Conservation (phyloP, 176 grass and related monocot species). For the Areca catechu region DNA sequence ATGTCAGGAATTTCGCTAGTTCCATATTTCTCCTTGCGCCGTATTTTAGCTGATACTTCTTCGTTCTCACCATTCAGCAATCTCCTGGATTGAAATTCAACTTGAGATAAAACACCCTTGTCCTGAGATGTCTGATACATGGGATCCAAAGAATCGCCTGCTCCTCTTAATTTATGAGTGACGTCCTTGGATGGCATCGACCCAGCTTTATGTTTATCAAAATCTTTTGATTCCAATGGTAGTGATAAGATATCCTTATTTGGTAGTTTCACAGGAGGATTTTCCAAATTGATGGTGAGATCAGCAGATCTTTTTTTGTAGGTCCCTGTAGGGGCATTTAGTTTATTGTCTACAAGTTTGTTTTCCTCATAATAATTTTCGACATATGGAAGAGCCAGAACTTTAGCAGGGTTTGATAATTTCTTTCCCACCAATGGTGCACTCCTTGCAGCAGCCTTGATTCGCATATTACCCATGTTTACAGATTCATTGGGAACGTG, state of each 20-base stretch:
- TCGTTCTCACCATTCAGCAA: slow-evolving; percentile 38
- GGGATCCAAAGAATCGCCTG: slow-evolving; percentile 39
- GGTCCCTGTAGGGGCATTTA: slow-evolving; percentile 19
- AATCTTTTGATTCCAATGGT: slow-evolving; percentile 44
- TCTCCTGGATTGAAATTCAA: slow-evolving; percentile 62
- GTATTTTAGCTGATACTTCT: slow-evolving; percentile 34
- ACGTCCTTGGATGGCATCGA: slow-evolving; percentile 21
- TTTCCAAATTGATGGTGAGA: slow-evolving; percentile 28
- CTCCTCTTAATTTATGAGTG: slow-evolving; percentile 32
- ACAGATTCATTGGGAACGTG: slow-evolving; percentile 35
- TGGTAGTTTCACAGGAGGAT: slow-evolving; percentile 31
- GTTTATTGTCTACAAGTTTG: slow-evolving; percentile 45
- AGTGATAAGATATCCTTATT: slow-evolving; percentile 45
- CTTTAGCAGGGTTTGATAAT: slow-evolving; percentile 21
- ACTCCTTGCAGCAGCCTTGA: slow-evolving; percentile 41
- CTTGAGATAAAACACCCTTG: slow-evolving; percentile 45
- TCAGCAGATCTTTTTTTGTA: slow-evolving; percentile 47
- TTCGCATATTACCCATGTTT: slow-evolving; percentile 24
- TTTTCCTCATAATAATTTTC: slow-evolving; percentile 35
- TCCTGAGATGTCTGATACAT: slow-evolving; percentile 43
- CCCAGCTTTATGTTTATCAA: slow-evolving; percentile 55
- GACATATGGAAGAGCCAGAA: slow-evolving; percentile 16
- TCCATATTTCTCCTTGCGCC: slow-evolving; percentile 46
- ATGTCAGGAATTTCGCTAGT: slow-evolving; percentile 38
- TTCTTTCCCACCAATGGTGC: slow-evolving; percentile 29